Conservation (phyloP, 306 rosid genomes). For the Begonia peltatifolia region DNA sequence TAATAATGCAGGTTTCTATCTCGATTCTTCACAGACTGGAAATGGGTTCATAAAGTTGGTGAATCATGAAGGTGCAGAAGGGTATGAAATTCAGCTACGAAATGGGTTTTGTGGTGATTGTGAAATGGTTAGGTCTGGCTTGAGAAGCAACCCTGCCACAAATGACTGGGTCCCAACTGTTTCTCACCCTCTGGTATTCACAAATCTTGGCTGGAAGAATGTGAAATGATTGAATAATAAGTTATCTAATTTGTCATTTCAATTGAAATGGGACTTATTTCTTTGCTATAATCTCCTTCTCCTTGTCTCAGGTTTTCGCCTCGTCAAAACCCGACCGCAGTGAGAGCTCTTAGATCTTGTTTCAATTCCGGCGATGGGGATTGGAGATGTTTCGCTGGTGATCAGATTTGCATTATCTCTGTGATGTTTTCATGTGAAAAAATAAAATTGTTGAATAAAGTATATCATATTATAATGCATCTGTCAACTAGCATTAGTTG, state of each 20-base stretch:
- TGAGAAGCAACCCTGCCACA: slow-evolving; percentile 67
- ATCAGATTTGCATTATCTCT: too few species aligned
- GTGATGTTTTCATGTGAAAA: too few species aligned
- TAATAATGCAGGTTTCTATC: neutral
- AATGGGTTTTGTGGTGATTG: slow-evolving; percentile 7
- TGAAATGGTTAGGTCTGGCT: slow-evolving; percentile 9
- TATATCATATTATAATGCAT: too few species aligned
- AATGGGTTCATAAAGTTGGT: slow-evolving; percentile 48
- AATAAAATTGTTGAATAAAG: too few species aligned
- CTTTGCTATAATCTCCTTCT: too few species aligned
- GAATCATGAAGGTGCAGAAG: slow-evolving; percentile 20
- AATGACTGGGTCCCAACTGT: slow-evolving; percentile 63
- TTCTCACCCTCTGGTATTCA: neutral
- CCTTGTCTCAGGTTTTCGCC: neutral
- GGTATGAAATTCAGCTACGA: slow-evolving; percentile 10
- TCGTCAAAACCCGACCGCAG: neutral
- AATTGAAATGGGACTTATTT: too few species aligned
- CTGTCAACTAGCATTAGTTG: too few species aligned
- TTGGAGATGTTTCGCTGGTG: too few species aligned
- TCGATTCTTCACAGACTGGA: slow-evolving; percentile 36
- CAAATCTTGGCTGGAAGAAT: too few species aligned
- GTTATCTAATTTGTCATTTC: too few species aligned
- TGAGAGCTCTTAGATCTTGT: neutral
- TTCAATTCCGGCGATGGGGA: too few species aligned
- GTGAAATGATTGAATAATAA: too few species aligned